phyloP scores from a whole-genome alignment of 2,329 filamentous ascomycete genomes.

The Trichoderma sp. region DNA sequence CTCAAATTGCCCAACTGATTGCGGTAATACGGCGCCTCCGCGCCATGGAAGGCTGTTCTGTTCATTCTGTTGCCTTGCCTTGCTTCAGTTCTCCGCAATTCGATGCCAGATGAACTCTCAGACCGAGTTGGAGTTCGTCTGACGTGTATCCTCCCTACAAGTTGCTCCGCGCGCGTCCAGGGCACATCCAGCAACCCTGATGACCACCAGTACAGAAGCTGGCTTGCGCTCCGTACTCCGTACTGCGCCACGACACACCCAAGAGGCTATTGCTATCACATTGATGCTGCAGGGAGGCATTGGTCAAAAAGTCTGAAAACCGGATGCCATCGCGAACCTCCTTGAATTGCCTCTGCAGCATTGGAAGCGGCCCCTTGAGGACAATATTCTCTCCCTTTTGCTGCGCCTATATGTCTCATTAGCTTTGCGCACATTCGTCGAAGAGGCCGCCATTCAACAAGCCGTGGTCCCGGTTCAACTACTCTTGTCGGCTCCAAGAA shows the following conservation, averaged over 20 bases:
- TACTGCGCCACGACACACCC: neutral
- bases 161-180: neutral
- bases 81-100: neutral
- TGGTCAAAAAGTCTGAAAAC: neutral
- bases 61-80: neutral
- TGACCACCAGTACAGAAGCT: slow-evolving; percentile 2
- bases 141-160: neutral
- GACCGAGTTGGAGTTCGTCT: neutral
- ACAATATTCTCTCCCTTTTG: neutral
- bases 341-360: neutral
- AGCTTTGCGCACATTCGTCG: neutral
- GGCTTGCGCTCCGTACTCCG: neutral
- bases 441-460: neutral
- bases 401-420: neutral
- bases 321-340: neutral
- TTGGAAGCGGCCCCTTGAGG: neutral
- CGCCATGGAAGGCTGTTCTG: neutral
- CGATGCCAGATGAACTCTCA: neutral
- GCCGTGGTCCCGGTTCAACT: neutral
- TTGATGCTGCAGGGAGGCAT: neutral
- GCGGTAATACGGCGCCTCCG: neutral
- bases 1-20: neutral
- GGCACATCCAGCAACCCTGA: neutral
- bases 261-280: neutral
- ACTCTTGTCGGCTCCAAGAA: neutral